These are phyloP conservation scores for Penicillium griseofulvum DNA, from an alignment of 2,329 filamentous ascomycete species.

Conservation along the genomic window DNA sequence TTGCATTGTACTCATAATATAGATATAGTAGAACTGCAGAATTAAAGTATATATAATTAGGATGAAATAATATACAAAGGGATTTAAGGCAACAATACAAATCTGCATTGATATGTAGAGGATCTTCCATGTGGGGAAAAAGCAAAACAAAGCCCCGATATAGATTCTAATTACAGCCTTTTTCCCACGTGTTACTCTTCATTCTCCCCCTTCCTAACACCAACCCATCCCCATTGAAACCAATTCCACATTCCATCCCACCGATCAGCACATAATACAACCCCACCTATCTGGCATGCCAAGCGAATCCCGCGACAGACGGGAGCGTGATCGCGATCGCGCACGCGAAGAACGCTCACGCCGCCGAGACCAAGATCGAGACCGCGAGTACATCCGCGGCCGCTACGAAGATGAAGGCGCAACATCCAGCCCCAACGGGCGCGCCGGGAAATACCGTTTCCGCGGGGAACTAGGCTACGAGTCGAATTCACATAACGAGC, in stretches of 20 bases:
- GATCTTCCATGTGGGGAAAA: conserved; percentile 18
- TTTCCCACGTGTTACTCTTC: background rate
- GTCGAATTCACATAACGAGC: conserved; percentile 22
- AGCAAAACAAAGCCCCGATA: conserved; percentile 20
- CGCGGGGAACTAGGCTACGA: conserved; percentile 22
- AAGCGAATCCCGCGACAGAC: conserved; percentile 20
- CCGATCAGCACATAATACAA: background rate
- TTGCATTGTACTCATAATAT: background rate
- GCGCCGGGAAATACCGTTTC: conserved; percentile 20
- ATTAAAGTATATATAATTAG: background rate
- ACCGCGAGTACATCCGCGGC: conserved; percentile 20
- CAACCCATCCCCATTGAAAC: background rate
- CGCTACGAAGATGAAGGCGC: conserved; percentile 18
- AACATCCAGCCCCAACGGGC: conserved; percentile 15
- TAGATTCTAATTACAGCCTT: background rate
- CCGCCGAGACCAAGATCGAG: conserved; percentile 7
- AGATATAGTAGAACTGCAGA: too few species aligned
- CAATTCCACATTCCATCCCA: background rate
- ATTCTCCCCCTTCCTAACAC: conserved; percentile 1
- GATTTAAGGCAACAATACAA: background rate
- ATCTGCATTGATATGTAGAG: too few species aligned
- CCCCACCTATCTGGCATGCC: background rate
- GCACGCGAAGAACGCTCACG: conserved; percentile 18
- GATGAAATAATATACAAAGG: background rate
- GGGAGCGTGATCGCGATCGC: conserved; percentile 30